phyloP scores from a whole-genome alignment of 192 early-diverging fungal species.

The Funneliformis geosporum region DNA sequence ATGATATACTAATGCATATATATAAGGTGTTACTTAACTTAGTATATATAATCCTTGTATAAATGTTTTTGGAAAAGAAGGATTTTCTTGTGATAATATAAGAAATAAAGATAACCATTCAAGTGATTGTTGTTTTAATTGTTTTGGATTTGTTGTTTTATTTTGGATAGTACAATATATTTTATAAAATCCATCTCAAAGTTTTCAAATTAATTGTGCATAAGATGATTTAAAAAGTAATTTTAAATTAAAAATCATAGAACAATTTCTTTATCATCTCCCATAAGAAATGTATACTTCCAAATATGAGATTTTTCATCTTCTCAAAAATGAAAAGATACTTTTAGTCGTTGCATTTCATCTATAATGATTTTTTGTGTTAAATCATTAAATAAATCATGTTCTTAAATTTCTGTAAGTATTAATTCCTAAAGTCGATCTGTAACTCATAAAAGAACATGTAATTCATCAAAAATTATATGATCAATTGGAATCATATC shows the following conservation, averaged over 20 bases:
- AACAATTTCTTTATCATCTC: background rate
- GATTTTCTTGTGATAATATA: background rate
- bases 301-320: background rate
- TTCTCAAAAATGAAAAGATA: constrained; percentile 6
- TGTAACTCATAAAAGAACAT: background rate
- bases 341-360: background rate
- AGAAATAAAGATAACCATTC: constrained; percentile 11
- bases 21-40: constrained; percentile 17
- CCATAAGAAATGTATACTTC: background rate
- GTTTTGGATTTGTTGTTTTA: background rate
- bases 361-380: background rate
- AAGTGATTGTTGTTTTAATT: background rate
- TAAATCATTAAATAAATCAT: background rate
- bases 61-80: background rate
- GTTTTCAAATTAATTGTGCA: background rate
- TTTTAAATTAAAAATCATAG: background rate
- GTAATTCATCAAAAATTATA: constrained; percentile 2
- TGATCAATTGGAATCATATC: constrained; percentile 4
- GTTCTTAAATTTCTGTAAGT: background rate
- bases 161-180: background rate
- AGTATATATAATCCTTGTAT: constrained; percentile 18
- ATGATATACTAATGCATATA: constrained; percentile 4
- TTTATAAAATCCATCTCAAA: constrained; percentile 11
- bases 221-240: background rate
- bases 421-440: background rate